phyloP scores from a whole-genome alignment of 768 basidiomycete genomes.

The Hygrophorus russula region DNA sequence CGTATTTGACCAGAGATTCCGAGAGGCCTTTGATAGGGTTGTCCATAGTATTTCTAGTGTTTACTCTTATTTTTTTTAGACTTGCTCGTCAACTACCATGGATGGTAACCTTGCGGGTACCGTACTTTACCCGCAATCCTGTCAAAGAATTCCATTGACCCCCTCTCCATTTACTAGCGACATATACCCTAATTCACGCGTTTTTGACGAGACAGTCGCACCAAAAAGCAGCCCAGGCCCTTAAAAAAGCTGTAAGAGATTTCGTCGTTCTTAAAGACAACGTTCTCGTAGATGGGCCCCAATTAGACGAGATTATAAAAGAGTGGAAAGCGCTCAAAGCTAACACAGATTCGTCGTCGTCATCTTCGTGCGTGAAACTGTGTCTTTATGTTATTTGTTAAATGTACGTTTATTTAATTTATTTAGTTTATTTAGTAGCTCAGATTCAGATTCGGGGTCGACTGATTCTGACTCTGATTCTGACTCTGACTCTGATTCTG shows the following conservation, averaged over 20 bases:
- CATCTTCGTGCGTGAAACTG: constrained; percentile 6
- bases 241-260: constrained; percentile 64
- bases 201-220: constrained; percentile 62
- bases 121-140: constrained; percentile 8
- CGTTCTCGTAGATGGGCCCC: constrained; percentile 32
- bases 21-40: constrained; percentile 72
- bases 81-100: constrained; percentile 18
- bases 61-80: background rate
- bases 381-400: too few species aligned
- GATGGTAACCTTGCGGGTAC: constrained; percentile 45
- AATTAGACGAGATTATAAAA: constrained; percentile 52
- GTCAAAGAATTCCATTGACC: constrained; percentile 3
- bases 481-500: constrained; percentile 14
- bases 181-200: constrained; percentile 65
- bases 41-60: constrained; percentile 19
- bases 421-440: too few species aligned
- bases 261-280: constrained; percentile 51
- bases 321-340: constrained; percentile 43
- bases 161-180: constrained; percentile 29
- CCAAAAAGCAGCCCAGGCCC: constrained; percentile 56
- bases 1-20: constrained; percentile 47
- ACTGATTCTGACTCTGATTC: constrained; percentile 17
- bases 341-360: constrained; percentile 14
- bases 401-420: too few species aligned
- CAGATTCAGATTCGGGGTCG: constrained; percentile 14